phyloP scores from a whole-genome alignment of 202 grass and related monocot species.

The Cymbopogon flexuosus region DNA sequence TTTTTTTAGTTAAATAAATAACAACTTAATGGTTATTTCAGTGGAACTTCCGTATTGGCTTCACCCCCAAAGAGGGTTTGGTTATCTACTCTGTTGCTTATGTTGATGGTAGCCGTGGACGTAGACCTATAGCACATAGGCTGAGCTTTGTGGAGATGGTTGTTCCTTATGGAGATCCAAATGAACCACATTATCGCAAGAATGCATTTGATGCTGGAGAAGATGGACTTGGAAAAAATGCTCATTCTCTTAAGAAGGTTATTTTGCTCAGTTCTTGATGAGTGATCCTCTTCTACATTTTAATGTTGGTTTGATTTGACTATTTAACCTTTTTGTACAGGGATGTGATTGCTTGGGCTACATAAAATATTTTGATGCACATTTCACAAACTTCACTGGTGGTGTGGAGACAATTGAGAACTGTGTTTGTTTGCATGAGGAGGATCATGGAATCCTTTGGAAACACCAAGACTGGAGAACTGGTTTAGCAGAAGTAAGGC shows the following conservation, averaged over 20 bases:
- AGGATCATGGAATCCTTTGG: conserved; percentile 98
- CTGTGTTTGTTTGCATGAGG: conserved; percentile 97
- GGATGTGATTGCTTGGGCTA: conserved; percentile 97
- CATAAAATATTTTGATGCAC: conserved; percentile 99
- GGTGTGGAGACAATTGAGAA: conserved; percentile 97
- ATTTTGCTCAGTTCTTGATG: conserved; percentile 2
- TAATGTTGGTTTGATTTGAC: conserved; percentile 35
- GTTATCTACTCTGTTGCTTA: conserved; percentile 96
- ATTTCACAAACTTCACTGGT: conserved; percentile 97
- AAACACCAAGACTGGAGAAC: conserved; percentile 99
- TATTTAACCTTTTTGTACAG: conserved; percentile 41
- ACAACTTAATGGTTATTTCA: conserved; percentile 36
- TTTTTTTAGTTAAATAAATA: neutral
- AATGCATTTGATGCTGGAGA: conserved; percentile 99
- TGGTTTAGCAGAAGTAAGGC: conserved; percentile 93
- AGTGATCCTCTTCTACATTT: neutral
- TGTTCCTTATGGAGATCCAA: conserved; percentile 99
- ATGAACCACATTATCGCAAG: conserved; percentile 94
- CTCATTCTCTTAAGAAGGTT: conserved; percentile 98
- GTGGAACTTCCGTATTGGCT: conserved; percentile 99
- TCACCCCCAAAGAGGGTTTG: conserved; percentile 94
- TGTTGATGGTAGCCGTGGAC: conserved; percentile 86
- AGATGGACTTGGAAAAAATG: conserved; percentile 98
- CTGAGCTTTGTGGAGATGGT: conserved; percentile 99
- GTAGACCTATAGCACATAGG: conserved; percentile 83